Base-by-base conservation (phyloP, 495 filamentous ascomycete species). In the Astrocystis sublimbata region DNA sequence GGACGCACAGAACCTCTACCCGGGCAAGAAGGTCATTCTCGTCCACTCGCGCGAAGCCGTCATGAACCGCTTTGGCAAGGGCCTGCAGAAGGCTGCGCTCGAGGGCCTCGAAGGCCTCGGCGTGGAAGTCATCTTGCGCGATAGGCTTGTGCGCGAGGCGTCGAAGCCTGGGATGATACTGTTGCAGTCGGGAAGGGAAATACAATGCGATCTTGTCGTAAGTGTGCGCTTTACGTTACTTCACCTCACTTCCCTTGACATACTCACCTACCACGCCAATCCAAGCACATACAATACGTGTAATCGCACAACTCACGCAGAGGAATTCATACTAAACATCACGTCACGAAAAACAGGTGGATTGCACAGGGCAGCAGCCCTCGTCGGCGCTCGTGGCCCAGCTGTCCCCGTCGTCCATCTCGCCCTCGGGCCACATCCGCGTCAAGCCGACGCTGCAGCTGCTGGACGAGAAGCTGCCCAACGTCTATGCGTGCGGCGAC, bases 1-100 rank as follows among this genome's bases (percentile, higher is more conserved):
- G 0, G 85, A 88, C 63, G 68, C 71, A 4, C 86, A 86, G 65
- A 78, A 79, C 46, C 71, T 73, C n/a, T 85, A 83, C 56, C 83
- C 81, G 0, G 78, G 81, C 7, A 87, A 87, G 68, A 71, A 80
- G 23, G 76, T 88, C 28, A 79, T 77, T 0, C 72, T 88, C 23
- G 75, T 88, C 9, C 85, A 88, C 67, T 87, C 84, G 1, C 68
- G 85, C 26, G 63, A 69, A 1, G 70, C 75, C 1, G 65, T 88
- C 26, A 80, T 88, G 78, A 77, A 80, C 9, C 77, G 68, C 7
- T 88, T 87, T 69, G 82, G 85, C 38, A 60, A 60, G 19, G 62
- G 68, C 13, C 69, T 88, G 13, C 82, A 85, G 60, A 74, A 78
- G 0, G 63, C 78, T 21, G 77, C 83, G 1, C 53, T 64, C 62